Evolutionary conservation across 495 filamentous ascomycete species (phyloP).

Genomic region (Xylaria cubensis): DNA sequence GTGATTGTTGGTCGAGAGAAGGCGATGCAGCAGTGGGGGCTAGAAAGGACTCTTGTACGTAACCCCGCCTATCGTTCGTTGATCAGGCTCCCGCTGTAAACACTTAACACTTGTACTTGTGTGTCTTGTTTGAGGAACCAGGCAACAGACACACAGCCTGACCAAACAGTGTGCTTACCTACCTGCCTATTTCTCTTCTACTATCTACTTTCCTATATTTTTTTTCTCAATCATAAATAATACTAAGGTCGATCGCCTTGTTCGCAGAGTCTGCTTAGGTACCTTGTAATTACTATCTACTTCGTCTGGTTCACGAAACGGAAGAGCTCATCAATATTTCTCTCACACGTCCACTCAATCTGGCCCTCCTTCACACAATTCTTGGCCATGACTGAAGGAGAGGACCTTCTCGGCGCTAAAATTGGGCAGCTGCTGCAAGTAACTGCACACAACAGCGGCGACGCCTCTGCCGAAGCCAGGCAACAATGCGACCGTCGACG

Average conservation of each 20-base stretch:
- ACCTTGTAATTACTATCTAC: neutral
- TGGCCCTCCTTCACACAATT: neutral
- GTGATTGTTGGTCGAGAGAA: neutral
- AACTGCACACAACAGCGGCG: neutral
- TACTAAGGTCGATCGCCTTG: neutral
- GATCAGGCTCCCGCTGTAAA: conserved; percentile 11
- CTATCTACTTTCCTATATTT: neutral
- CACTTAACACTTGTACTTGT: neutral
- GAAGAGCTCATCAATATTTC: neutral
- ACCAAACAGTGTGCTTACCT: neutral
- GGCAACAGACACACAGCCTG: neutral
- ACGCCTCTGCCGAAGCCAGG: conserved; percentile 5
- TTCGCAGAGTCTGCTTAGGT: neutral
- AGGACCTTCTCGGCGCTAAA: neutral
- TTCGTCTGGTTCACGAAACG: neutral
- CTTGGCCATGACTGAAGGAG: neutral
- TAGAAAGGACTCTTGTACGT: neutral
- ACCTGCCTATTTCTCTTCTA: neutral
- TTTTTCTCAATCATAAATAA: neutral
- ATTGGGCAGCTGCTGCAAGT: neutral
- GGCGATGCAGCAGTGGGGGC: neutral
- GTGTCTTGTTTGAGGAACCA: neutral
- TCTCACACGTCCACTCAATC: neutral
- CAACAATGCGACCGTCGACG: conserved; percentile 31
- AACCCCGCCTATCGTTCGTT: neutral